phyloP scores from a whole-genome alignment of 1,139 yeast genomes.

The Geotrichum histeridarum region DNA sequence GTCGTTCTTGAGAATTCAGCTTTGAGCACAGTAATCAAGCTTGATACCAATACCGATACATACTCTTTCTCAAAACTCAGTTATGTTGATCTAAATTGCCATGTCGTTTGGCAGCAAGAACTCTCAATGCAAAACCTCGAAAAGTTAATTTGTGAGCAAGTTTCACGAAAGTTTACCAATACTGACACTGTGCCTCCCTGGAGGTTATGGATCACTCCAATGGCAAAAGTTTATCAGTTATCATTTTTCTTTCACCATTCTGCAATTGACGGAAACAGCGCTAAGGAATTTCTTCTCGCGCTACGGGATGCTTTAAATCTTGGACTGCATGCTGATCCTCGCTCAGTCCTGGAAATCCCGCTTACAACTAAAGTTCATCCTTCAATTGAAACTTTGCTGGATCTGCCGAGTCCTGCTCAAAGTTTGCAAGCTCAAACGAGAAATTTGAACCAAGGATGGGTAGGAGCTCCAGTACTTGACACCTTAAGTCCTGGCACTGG shows the following conservation, averaged over 20 bases:
- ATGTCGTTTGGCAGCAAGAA: neutral
- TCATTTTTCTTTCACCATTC: slow-evolving; percentile 16
- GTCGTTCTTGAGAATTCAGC: slow-evolving; percentile 1
- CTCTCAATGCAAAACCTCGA: neutral
- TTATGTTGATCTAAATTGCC: slow-evolving; percentile 3
- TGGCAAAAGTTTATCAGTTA: neutral
- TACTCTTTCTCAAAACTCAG: neutral
- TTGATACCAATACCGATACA: neutral
- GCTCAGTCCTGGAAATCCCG: neutral
- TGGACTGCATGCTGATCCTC: neutral
- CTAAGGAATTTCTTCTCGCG: slow-evolving; percentile 1
- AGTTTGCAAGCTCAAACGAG: neutral
- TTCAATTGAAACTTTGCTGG: slow-evolving; percentile 10
- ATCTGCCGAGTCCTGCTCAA: neutral
- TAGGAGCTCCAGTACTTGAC: slow-evolving; percentile 8
- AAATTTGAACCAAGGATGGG: slow-evolving; percentile 1
- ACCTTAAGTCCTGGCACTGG: neutral
- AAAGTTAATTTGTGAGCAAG: neutral
- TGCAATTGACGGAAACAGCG: slow-evolving; percentile 11
- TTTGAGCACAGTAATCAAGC: slow-evolving; percentile 1
- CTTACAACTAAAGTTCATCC: neutral
- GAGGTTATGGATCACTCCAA: slow-evolving; percentile 16
- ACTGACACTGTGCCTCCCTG: slow-evolving; percentile 9
- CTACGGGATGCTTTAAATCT: slow-evolving; percentile 4
- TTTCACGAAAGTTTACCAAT: slow-evolving; percentile 3